Evolutionary conservation across 805 yeast species (phyloP).

Genomic region (Hanseniaspora occidentalis): DNA sequence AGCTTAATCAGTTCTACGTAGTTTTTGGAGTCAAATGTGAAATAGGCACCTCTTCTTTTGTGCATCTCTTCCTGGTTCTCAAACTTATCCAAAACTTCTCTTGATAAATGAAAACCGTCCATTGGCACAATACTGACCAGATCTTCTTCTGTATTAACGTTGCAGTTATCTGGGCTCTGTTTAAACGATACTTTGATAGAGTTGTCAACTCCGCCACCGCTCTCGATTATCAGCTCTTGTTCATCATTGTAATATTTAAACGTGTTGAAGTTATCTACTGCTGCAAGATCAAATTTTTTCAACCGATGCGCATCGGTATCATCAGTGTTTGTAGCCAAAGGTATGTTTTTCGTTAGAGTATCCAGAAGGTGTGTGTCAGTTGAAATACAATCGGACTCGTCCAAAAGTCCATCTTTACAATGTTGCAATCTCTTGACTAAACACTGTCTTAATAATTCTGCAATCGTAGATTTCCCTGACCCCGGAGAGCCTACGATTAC

Average conservation of each 20-base stretch:
- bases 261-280: neutral
- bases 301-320: neutral
- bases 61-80: conserved; percentile 46
- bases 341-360: conserved; percentile 1
- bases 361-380: no score
- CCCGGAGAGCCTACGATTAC: conserved; percentile 73
- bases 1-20: conserved; percentile 15
- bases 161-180: no score
- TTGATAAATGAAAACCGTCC: conserved; percentile 70
- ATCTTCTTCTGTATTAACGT: neutral
- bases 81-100: conserved; percentile 34
- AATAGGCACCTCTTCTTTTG: conserved; percentile 69
- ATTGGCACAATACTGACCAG: conserved; percentile 37
- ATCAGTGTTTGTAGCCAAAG: neutral
- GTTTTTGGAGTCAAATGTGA: conserved; percentile 59
- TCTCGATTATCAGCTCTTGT: neutral
- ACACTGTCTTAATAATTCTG: conserved; percentile 31
- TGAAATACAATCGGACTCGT: no score
- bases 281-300: neutral
- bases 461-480: conserved; percentile 68
- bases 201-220: conserved; percentile 10
- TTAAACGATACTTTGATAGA: conserved; percentile 7
- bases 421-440: conserved; percentile 24
- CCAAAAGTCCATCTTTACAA: conserved; percentile 2
- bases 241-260: neutral